phyloP scores from a whole-genome alignment of 2,329 filamentous ascomycete species.

The Cladosporium phlei region DNA sequence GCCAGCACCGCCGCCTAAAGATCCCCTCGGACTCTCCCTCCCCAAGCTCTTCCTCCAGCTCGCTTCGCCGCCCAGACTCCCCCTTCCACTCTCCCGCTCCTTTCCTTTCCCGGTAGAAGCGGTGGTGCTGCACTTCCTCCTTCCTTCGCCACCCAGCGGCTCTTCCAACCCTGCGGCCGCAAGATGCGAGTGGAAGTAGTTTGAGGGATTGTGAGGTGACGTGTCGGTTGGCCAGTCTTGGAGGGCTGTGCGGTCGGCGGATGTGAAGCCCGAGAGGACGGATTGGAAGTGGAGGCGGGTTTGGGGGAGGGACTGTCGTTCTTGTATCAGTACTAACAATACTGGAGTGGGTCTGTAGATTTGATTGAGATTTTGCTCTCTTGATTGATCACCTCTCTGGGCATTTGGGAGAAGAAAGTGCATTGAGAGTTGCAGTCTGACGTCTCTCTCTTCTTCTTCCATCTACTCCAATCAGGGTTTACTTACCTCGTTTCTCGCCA shows the following conservation, averaged over 20 bases:
- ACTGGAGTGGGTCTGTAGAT: background rate
- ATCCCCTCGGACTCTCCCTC: no score
- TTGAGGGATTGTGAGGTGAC: slow-evolving; percentile 18
- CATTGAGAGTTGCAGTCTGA: no score
- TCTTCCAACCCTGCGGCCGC: background rate
- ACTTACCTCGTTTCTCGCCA: slow-evolving; percentile 27
- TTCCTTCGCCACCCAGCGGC: background rate
- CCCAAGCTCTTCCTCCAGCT: slow-evolving; percentile 1
- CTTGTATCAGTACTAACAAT: background rate
- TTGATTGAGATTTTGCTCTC: no score
- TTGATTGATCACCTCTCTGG: no score
- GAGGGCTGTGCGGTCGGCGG: slow-evolving; percentile 16
- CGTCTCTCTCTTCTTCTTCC: no score
- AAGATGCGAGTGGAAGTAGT: no score
- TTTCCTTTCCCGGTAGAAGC: slow-evolving; percentile 5
- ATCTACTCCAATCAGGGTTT: no score
- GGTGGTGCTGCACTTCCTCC: background rate
- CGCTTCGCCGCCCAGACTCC: background rate
- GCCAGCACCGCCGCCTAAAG: no score
- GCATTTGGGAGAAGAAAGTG: background rate
- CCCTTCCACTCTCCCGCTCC: slow-evolving; percentile 7
- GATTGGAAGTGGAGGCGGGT: slow-evolving; percentile 31
- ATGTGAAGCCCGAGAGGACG: slow-evolving; percentile 26
- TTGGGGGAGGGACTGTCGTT: slow-evolving; percentile 27
- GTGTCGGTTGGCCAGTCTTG: slow-evolving; percentile 26